phyloP scores from a whole-genome alignment of 2,329 filamentous ascomycete genomes.

The Harringtonia lauricola region DNA sequence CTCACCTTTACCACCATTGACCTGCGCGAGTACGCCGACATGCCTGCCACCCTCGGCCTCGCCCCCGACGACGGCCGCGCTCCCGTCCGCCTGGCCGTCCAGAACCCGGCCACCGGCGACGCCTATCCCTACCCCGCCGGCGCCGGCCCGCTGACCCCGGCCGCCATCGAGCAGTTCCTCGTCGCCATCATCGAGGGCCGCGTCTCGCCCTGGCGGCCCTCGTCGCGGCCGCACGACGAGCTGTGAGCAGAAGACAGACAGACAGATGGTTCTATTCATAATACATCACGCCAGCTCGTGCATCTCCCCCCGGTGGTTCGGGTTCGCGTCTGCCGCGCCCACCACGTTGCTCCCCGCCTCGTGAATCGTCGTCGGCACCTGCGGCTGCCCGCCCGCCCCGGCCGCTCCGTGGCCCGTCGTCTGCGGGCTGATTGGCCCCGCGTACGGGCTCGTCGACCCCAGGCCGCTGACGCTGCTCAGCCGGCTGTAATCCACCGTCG shows the following conservation, averaged over 20 bases:
- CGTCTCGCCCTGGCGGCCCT: no score
- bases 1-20: constrained; percentile 37
- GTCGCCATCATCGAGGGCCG: constrained; percentile 31
- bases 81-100: constrained; percentile 26
- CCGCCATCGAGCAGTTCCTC: constrained; percentile 29
- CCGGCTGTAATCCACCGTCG: constrained; percentile 5
- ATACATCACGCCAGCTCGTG: constrained; percentile 12
- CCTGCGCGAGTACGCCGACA: constrained; percentile 31
- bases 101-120: constrained; percentile 32
- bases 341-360: constrained; percentile 10
- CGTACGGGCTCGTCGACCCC: not conserved
- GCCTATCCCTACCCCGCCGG: constrained; percentile 26
- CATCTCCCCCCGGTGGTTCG: constrained; percentile 10
- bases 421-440: constrained; percentile 8
- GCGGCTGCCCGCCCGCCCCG: not conserved
- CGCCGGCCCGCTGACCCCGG: constrained; percentile 18
- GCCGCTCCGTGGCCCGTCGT: no score
- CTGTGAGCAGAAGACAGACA: not conserved
- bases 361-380: constrained; percentile 11
- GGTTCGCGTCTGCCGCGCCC: constrained; percentile 4
- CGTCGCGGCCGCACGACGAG: no score
- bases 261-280: no score
- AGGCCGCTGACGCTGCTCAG: constrained; percentile 9
- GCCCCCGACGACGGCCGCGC: no score
- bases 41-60: constrained; percentile 26